A percentile compares a stretch with the other conserved stretches of the same genome.
Evolutionary conservation across 2,329 filamentous ascomycete genomes (phyloP).

Genomic region (Penicillium thymicola): DNA sequence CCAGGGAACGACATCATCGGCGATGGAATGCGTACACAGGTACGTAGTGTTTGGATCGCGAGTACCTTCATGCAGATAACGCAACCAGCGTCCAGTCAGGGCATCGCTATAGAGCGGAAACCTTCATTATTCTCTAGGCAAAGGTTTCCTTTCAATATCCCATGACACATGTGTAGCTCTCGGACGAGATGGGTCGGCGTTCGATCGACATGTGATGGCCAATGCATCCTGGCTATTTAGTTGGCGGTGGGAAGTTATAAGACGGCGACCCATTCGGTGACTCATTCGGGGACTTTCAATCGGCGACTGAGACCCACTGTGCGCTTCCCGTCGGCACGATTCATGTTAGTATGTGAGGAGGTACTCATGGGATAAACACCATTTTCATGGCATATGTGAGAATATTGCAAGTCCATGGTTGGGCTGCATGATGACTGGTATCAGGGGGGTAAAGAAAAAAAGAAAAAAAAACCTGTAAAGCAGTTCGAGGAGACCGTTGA

Average conservation of each 20-base stretch:
- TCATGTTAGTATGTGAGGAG: slow-evolving; percentile 1
- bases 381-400: background rate
- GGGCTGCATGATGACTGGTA: background rate
- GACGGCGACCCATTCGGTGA: slow-evolving; percentile 1
- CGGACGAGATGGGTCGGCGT: slow-evolving; percentile 4
- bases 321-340: slow-evolving; percentile 28
- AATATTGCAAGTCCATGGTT: background rate
- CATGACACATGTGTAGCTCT: slow-evolving; percentile 7
- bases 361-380: background rate
- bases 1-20: slow-evolving; percentile 8
- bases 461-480: background rate
- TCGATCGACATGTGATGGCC: background rate
- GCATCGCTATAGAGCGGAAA: slow-evolving; percentile 11
- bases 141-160: background rate
- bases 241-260: background rate
- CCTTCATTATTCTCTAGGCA: background rate
- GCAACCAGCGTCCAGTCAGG: slow-evolving; percentile 24
- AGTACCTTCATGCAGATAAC: slow-evolving; percentile 19
- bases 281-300: background rate
- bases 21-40: slow-evolving; percentile 9
- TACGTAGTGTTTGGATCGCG: too few relatives aligned
- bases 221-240: background rate
- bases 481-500: slow-evolving; percentile 18
- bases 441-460: background rate
- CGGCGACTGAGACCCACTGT: slow-evolving; percentile 22